Base-by-base conservation (phyloP, 1,139 yeast species). In the Pneumocystis wakefieldiae region DNA sequence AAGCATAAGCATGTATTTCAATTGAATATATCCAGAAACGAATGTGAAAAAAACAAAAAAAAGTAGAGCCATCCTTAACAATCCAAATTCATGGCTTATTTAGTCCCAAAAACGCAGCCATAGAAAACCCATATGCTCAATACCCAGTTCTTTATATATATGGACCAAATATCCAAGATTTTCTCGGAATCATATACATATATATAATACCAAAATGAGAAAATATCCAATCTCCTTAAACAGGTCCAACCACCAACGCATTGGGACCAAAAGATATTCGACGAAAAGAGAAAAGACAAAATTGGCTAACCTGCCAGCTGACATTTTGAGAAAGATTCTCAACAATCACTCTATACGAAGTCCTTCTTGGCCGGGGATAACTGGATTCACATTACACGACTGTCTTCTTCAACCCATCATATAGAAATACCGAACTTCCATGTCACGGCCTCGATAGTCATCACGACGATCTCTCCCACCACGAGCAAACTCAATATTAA, bases 401-500 rank as follows among this genome's bases (percentile, higher is more conserved):
- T 68, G 67, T 7, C n/a, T n/a, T n/a, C n/a, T 4, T 12, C 24
- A 29, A 10, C 24, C 15, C 24, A 8, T 17, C 24, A 24, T 24
- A 37, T 37, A 37, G 8, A 24, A 48, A 48, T 48, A 48, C 61
- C 70, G 67, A 42, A 66, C 67, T 28, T 69, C 68, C 58, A 69
- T 69, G 14, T 58, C 61, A 15, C 64, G 64, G 8, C 57, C 58
- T 15, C 32, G 62, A 59, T 59, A 65, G 28, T 58, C 60, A 37
- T 62, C 67, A n/a, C 67, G 67, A 42, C 69, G 68, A 37, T 63
- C 67, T 38, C 70, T 68, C 32, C 65, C 68, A 59, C 72, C 72
- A 67, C 70, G 70, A 39, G 77, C 75, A 63, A 70, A 71, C 67
- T 76, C 77, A 61, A 75, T 73, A 55, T 66, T 67, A 59, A 76